Base-by-base conservation (phyloP, 495 filamentous ascomycete species). In the Penicillium desertorum region DNA sequence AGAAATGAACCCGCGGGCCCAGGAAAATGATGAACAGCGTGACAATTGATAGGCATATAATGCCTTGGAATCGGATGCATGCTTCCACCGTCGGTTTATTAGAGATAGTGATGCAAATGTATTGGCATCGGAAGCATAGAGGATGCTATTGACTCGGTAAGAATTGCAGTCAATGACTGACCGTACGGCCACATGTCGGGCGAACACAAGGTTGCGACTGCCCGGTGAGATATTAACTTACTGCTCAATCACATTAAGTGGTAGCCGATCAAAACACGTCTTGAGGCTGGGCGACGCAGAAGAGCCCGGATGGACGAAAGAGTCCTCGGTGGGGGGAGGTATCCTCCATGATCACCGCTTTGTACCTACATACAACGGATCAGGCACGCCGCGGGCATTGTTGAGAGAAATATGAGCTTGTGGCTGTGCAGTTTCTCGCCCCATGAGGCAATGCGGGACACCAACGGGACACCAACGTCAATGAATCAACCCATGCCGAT, bases 81-180 rank as follows among this genome's bases (percentile, higher is more conserved):
- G 78, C 57, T 87, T 82, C 90, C 90, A 95, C 79, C 84, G 82
- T 49, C 80, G 76, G 72, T 91, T 92, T 58, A 95, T 72, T n/a
- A 92, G 71, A n/a, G 88, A 79, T 52, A 95, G 76, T 29, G 90
- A 94, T 23, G 90, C 88, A 70, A 95, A 95, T 41, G 84, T 83
- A 71, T 90, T 86, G 50, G 90, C 82, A 62, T 90, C 89, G 41
- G 82, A 84, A 41, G 81, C 76, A 69, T 86, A 84, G 41, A 95
- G 83, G 62, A 93, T 92, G 63, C 90, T 95, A 66, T 29, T 16
- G 16, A 46, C 19, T 39, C 32, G 29, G 44, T 55, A 25, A 46
- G 53, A 41, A 46, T 27, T 32, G 23, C 27, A 36, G 22, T 19
- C 27, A 29, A 50, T 36, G 1, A 48, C 32, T 42, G 47, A 29